Evolutionary conservation across 2,329 filamentous ascomycete species (phyloP), one percentile per base, ranked within the genome.

Genomic region (Aspergillus sp.): DNA sequence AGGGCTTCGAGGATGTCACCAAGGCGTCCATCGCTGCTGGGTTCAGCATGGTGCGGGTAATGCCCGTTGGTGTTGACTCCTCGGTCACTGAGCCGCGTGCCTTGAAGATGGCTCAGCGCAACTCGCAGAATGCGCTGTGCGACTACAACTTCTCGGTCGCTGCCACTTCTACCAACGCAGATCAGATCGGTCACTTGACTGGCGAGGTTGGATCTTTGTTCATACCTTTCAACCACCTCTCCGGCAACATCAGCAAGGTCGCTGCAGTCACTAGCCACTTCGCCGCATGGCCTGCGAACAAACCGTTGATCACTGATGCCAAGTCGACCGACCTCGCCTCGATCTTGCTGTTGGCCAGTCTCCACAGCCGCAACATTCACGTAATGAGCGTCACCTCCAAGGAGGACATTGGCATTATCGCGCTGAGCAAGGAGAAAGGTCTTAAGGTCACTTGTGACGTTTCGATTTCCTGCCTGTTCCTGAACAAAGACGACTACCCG

Each of bases 191-290:
- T 59, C 77, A 83, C 54, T 77, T 89, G 47, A 81, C 82, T 12
- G 74, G 78, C 42, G 85, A 89, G 55, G 86, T 90, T 47, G 86
- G 86, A 29, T 88, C 86, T 19, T 74, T 90, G 39, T 90, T 88
- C 71, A 86, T 90, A 52, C 86, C 86, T 9, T 90, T 90, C 75
- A 88, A 90, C 67, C 74, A 87, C 65, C 72, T 89, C 28, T 86
- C 84, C 49, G 85, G 85, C 57, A 90, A 89, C 66, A 88, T 90
- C 65, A 88, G 81, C 76, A 88, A 88, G 73, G 86, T 89, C 41
- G 84, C 86, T 19, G 81, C 85, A 7, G 84, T 89, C 51, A 87
- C 84, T 45, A 80, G 82, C 50, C 86, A 90, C 71, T 90, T 90
- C 59, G 83, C 83, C 50, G 77, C 81, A 27, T 90, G 86, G 86